phyloP scores from a whole-genome alignment of 2,329 filamentous ascomycete genomes.

The Pseudogymnoascus sp. region DNA sequence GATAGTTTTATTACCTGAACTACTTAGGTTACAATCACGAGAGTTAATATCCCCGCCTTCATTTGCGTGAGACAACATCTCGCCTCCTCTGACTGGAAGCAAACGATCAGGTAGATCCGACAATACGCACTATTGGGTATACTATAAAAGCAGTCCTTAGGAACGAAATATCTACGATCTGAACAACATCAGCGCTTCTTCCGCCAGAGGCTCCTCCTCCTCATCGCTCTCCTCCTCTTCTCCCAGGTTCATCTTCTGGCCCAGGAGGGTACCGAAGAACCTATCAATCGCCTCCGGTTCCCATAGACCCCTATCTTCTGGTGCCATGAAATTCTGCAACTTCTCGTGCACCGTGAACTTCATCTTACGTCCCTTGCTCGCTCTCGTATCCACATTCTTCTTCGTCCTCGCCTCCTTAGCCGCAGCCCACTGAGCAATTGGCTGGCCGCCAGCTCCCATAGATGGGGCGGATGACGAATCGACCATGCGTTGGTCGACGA shows the following conservation, averaged over 20 bases:
- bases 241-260: constrained; percentile 58
- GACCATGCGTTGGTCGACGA: constrained; percentile 79
- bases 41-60: neutral
- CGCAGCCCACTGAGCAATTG: constrained; percentile 57
- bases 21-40: neutral
- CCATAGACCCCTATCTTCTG: constrained; percentile 76
- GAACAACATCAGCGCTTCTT: constrained; percentile 28
- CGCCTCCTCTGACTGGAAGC: neutral
- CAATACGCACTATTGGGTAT: neutral
- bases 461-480: constrained; percentile 47
- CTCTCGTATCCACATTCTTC: constrained; percentile 83
- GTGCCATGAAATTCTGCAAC: constrained; percentile 95
- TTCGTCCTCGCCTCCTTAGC: constrained; percentile 71
- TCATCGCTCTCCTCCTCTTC: constrained; percentile 49
- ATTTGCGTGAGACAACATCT: neutral
- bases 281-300: constrained; percentile 69
- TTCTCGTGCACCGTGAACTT: constrained; percentile 95
- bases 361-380: constrained; percentile 91
- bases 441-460: constrained; percentile 36
- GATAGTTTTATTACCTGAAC: neutral
- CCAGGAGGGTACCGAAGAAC: constrained; percentile 69
- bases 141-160: neutral
- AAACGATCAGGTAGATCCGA: neutral
- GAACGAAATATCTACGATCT: constrained; percentile 19
- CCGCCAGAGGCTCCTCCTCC: constrained; percentile 34